Conservation (phyloP, 495 filamentous ascomycete genomes). For the Oleoguttula mirabilis region DNA sequence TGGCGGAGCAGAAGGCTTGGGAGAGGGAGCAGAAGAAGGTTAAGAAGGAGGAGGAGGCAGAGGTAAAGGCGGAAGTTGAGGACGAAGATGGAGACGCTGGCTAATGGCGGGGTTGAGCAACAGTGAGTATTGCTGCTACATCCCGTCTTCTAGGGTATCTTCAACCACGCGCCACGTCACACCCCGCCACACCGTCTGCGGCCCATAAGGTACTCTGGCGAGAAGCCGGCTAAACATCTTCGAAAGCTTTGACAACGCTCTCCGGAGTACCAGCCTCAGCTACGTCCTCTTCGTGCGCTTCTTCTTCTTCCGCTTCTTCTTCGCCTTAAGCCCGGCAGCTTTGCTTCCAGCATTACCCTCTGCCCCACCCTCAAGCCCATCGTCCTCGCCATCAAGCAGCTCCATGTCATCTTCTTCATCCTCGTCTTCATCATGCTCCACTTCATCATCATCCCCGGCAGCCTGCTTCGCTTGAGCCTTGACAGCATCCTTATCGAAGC, state of each 20-base stretch:
- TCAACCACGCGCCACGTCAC: too few species aligned
- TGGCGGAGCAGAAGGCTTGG: slow-evolving; percentile 32
- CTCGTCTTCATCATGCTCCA: slow-evolving; percentile 18
- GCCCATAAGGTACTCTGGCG: too few species aligned
- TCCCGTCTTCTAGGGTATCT: too few species aligned
- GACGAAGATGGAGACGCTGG: slow-evolving; percentile 1
- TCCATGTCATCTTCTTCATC: slow-evolving; percentile 9
- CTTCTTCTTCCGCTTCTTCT: slow-evolving; percentile 41
- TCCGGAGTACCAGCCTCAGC: too few species aligned
- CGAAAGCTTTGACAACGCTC: too few species aligned
- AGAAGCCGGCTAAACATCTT: too few species aligned
- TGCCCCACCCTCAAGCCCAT: slow-evolving; percentile 6
- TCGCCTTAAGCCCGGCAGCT: slow-evolving; percentile 41
- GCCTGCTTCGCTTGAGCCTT: slow-evolving; percentile 29
- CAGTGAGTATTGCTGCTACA: too few species aligned
- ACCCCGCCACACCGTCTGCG: too few species aligned
- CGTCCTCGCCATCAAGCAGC: slow-evolving; percentile 7
- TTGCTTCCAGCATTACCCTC: slow-evolving; percentile 8
- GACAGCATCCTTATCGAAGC: slow-evolving; percentile 16
- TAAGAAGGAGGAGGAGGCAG: slow-evolving; percentile 4
- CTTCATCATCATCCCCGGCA: slow-evolving; percentile 28
- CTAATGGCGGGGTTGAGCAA: background rate
- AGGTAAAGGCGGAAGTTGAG: slow-evolving; percentile 2
- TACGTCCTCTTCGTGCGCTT: slow-evolving; percentile 23
- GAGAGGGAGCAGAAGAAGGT: slow-evolving; percentile 21